Conservation (phyloP, 495 filamentous ascomycete genomes). For the Aspergillus kassunensis region DNA sequence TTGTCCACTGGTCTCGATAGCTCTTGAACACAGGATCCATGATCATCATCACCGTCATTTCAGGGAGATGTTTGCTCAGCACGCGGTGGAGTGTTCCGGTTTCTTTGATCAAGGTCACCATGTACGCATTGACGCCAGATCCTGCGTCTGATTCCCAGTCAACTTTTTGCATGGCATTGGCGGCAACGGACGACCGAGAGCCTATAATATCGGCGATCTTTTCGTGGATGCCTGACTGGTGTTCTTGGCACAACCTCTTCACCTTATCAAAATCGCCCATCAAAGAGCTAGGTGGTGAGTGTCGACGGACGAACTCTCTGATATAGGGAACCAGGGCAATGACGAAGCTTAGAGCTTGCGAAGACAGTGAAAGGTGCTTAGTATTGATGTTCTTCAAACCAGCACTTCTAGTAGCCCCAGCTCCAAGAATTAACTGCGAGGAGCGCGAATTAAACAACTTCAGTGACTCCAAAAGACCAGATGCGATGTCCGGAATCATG, state of each 20-base stretch:
- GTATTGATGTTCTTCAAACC: slow-evolving; percentile 96
- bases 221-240: slow-evolving; percentile 88
- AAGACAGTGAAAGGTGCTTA: slow-evolving; percentile 89
- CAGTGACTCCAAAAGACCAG: slow-evolving; percentile 67
- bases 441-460: slow-evolving; percentile 93
- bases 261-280: slow-evolving; percentile 94
- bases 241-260: slow-evolving; percentile 82
- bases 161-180: slow-evolving; percentile 70
- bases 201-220: slow-evolving; percentile 97
- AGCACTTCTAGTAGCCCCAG: slow-evolving; percentile 84
- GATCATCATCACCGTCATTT: slow-evolving; percentile 74
- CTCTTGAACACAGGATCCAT: slow-evolving; percentile 86
- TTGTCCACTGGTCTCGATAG: slow-evolving; percentile 80
- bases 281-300: slow-evolving; percentile 58
- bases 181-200: slow-evolving; percentile 65
- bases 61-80: slow-evolving; percentile 77
- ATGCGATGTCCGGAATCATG: slow-evolving; percentile 78
- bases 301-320: slow-evolving; percentile 82
- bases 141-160: slow-evolving; percentile 61
- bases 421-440: slow-evolving; percentile 89
- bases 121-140: slow-evolving; percentile 61
- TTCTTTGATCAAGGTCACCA: slow-evolving; percentile 89
- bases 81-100: slow-evolving; percentile 85
- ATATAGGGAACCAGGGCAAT: slow-evolving; percentile 84
- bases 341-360: slow-evolving; percentile 85